Conservation (phyloP, 768 basidiomycete species). For the Lentinula edodes region DNA sequence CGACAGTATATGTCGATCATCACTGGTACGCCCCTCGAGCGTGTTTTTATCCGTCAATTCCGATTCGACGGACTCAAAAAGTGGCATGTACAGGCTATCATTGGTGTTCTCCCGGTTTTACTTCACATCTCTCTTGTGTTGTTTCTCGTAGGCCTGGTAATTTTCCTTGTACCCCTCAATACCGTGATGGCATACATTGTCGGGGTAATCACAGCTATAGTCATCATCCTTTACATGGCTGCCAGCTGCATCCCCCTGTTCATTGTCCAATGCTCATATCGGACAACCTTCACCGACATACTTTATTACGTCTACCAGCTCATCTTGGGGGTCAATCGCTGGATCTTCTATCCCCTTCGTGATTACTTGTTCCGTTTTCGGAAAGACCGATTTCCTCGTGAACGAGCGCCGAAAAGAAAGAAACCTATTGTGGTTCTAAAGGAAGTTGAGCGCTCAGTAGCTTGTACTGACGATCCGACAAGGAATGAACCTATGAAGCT, state of each 20-base stretch:
- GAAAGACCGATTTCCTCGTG: background rate
- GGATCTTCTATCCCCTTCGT: background rate
- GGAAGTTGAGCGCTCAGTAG: background rate
- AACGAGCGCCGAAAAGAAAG: background rate
- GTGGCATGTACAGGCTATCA: conserved; percentile 31
- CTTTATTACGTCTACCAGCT: background rate
- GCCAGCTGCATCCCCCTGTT: conserved; percentile 4
- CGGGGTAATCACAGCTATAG: background rate
- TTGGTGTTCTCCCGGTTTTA: conserved; percentile 38
- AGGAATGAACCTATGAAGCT: background rate
- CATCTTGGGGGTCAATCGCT: background rate
- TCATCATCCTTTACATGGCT: conserved; percentile 5
- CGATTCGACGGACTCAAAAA: conserved; percentile 31
- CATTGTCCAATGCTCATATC: conserved; percentile 5
- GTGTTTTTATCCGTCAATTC: conserved; percentile 30
- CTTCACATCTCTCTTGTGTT: conserved; percentile 44
- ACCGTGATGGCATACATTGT: conserved; percentile 13
- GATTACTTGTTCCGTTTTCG: background rate
- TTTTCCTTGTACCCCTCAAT: conserved; percentile 36
- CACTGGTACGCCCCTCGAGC: conserved; percentile 17
- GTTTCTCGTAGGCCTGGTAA: conserved; percentile 42
- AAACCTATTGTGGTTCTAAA: background rate
- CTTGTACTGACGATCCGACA: background rate
- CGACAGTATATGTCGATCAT: conserved; percentile 30
- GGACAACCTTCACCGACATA: conserved; percentile 7